Conservation (phyloP, 441 rosid genomes). For the Jatropha multifida region DNA sequence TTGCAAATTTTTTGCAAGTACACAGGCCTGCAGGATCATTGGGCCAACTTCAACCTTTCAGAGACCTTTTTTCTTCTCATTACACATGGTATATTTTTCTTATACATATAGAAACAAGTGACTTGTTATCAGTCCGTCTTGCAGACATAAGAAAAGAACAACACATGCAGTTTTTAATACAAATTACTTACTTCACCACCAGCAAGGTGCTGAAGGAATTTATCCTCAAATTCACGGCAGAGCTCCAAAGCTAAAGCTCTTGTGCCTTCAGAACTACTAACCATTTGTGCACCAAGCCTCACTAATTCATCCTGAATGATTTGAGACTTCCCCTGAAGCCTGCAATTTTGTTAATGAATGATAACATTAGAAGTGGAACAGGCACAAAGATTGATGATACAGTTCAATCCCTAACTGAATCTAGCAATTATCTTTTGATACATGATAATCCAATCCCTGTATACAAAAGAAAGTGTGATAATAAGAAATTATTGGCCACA, state of each 20-base stretch:
- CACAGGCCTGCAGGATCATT: background rate
- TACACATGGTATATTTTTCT: background rate
- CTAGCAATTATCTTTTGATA: background rate
- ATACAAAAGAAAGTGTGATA: background rate
- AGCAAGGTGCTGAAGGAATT: constrained; percentile 79
- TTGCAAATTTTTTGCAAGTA: background rate
- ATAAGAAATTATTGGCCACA: background rate
- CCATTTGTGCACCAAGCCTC: constrained; percentile 84
- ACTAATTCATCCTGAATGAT: constrained; percentile 78
- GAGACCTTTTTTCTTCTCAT: background rate
- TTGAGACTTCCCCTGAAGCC: constrained; percentile 92
- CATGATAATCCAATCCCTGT: background rate
- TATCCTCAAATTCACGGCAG: constrained; percentile 97
- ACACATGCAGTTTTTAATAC: constrained; percentile 5
- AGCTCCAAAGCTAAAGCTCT: constrained; percentile 94
- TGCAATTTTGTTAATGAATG: constrained; percentile 29
- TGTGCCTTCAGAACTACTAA: constrained; percentile 84
- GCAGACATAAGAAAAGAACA: background rate
- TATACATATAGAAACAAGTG: background rate
- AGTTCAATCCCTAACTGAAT: constrained; percentile 7
- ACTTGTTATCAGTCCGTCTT: constrained; percentile 5
- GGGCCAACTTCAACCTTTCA: constrained; percentile 4
- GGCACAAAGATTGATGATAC: background rate
- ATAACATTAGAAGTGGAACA: constrained; percentile 13
- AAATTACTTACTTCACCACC: constrained; percentile 84